Percentiles rank a stretch among this genome's conserved stretches.
Evolutionary conservation across 2,329 filamentous ascomycete species (phyloP).

Genomic region (Pseudocercospora vitis): DNA sequence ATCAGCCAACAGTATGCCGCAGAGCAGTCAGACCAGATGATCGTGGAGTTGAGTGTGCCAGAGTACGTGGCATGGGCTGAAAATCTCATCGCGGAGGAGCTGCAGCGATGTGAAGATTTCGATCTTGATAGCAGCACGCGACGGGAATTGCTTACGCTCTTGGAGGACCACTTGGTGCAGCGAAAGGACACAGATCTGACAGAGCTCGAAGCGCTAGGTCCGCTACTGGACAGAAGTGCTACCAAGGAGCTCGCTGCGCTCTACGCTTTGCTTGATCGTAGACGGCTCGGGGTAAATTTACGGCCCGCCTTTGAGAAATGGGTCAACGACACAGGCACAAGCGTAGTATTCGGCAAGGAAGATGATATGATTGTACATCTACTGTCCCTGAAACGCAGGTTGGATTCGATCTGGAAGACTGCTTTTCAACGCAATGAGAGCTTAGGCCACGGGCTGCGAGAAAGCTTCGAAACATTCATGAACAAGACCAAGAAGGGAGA

Average conservation of each 20-base stretch:
- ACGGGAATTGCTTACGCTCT: slow-evolving; percentile 68
- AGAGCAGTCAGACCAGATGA: slow-evolving; percentile 68
- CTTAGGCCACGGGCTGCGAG: slow-evolving; percentile 74
- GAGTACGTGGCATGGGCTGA: slow-evolving; percentile 73
- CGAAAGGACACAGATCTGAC: slow-evolving; percentile 57
- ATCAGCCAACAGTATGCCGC: slow-evolving; percentile 67
- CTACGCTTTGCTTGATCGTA: slow-evolving; percentile 73
- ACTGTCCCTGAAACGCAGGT: slow-evolving; percentile 73
- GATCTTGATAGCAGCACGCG: slow-evolving; percentile 82
- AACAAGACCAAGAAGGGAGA: slow-evolving; percentile 76
- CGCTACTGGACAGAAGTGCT: slow-evolving; percentile 70
- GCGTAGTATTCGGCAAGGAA: slow-evolving; percentile 73
- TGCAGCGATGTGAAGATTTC: slow-evolving; percentile 73
- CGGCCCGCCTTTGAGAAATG: slow-evolving; percentile 74
- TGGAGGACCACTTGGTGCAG: slow-evolving; percentile 71
- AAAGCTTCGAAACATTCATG: slow-evolving; percentile 87
- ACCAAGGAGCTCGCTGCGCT: slow-evolving; percentile 70
- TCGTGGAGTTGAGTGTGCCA: slow-evolving; percentile 62
- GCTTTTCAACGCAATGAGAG: slow-evolving; percentile 77
- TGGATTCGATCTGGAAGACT: slow-evolving; percentile 74
- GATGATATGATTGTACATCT: slow-evolving; percentile 85
- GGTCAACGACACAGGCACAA: slow-evolving; percentile 71
- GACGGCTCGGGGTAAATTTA: slow-evolving; percentile 68
- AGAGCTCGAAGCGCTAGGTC: slow-evolving; percentile 59
- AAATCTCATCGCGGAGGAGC: slow-evolving; percentile 69